Evolutionary conservation across 345 rosid species (phyloP).

Genomic region (Camelina sativa): DNA sequence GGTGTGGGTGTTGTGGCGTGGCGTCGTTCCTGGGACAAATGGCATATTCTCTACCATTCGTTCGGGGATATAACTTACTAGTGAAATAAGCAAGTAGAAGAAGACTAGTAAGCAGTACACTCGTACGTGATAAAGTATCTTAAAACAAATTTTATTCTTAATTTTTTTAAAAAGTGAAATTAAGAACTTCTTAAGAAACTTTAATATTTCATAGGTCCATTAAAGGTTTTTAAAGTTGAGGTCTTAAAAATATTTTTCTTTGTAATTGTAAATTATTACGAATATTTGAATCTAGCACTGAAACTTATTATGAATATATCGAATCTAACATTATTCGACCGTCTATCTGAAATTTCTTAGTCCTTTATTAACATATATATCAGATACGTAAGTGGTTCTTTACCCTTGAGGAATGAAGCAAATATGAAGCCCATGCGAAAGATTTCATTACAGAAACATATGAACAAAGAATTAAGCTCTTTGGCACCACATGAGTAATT

Average conservation of each 20-base stretch:
- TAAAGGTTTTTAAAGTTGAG: too few species aligned
- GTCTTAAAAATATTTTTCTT: too few species aligned
- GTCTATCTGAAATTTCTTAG: background rate
- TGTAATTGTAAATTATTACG: too few species aligned
- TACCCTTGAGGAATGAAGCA: slow-evolving; percentile 4
- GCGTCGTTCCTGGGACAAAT: background rate
- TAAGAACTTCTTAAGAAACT: too few species aligned
- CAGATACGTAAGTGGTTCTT: background rate
- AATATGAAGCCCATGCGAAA: slow-evolving; percentile 20
- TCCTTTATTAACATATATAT: background rate
- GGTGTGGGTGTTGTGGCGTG: background rate
- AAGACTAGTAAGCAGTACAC: too few species aligned
- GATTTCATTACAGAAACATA: background rate
- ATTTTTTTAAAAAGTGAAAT: too few species aligned
- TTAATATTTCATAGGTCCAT: too few species aligned
- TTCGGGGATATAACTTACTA: background rate
- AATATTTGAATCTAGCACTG: background rate
- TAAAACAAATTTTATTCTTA: too few species aligned
- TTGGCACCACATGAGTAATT: slow-evolving; percentile 93
- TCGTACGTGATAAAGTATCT: too few species aligned
- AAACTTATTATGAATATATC: background rate
- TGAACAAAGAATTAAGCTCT: background rate
- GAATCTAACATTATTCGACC: background rate
- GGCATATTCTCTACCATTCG: background rate
- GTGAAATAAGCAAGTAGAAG: background rate